Evolutionary conservation across 2,329 filamentous ascomycete genomes (phyloP).

Genomic region (Pyricularia sp.): DNA sequence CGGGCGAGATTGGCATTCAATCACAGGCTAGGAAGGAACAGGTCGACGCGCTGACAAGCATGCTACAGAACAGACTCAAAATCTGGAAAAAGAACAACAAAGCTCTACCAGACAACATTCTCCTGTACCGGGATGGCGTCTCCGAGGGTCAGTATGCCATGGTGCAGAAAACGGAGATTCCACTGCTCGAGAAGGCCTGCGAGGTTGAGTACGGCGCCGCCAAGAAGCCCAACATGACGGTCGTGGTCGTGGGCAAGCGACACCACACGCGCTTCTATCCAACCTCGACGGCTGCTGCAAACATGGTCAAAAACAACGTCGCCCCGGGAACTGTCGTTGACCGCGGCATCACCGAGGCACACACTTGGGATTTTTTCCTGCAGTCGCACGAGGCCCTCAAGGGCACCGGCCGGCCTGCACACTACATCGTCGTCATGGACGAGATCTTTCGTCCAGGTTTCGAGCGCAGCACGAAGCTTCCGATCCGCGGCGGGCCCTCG

Average conservation of each 20-base stretch:
- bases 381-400: constrained; percentile 66
- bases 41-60: neutral
- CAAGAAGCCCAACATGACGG: constrained; percentile 51
- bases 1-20: constrained; percentile 32
- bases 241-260: constrained; percentile 78
- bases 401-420: constrained; percentile 65
- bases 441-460: constrained; percentile 49
- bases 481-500: neutral
- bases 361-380: constrained; percentile 78
- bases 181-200: constrained; percentile 42
- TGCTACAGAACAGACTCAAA: neutral
- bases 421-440: constrained; percentile 67
- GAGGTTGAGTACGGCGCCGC: constrained; percentile 37
- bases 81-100: constrained; percentile 53
- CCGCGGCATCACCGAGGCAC: constrained; percentile 66
- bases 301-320: constrained; percentile 52
- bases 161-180: constrained; percentile 61
- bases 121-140: constrained; percentile 84
- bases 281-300: constrained; percentile 29
- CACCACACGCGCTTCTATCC: constrained; percentile 87
- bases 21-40: neutral
- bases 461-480: neutral
- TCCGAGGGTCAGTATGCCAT: constrained; percentile 73
- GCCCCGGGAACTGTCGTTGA: constrained; percentile 75
- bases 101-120: constrained; percentile 58